Base-by-base conservation (phyloP, 2,329 filamentous ascomycete species). In the Penicillium sp. region DNA sequence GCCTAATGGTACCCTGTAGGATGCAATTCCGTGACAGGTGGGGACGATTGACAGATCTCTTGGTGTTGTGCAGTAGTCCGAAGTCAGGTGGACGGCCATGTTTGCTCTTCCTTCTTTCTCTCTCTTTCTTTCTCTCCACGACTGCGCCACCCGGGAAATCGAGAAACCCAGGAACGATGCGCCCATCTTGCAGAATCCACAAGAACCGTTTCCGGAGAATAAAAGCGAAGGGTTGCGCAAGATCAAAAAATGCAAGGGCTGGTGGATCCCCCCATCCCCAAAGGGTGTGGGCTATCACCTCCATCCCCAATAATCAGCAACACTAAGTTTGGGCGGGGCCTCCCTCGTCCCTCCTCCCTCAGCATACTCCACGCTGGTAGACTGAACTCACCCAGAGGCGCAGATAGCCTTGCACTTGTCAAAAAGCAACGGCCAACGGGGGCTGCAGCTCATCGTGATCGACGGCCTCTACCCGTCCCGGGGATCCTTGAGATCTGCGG, bases 401-500 rank as follows among this genome's bases (percentile, higher is more conserved):
- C 42, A 45, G 16, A 45, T 45, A 26, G 14, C 11, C 18, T 10
- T 5, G 28, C 6, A 3, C 24, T 18, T 28, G n/a, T 14, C 18
- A 29, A 26, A 34, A 13, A 18, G 45, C 16, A 34, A 48, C 21
- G 29, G 31, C 33, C 19, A 48, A 36, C 33, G 31, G 45, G 45
- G 45, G 14, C 48, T 55, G 52, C 58, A 47, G 39, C 50, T 55
- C 51, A 51, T 53, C 44, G 24, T 31, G 52, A 60, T 60, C 55
- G 42, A 51, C 54, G 21, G 5, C 29, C 33, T 50, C 18, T 58
- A 60, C 54, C 58, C 60, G 57, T 36, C 34, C 52, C 14, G 51
- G 52, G 46, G 47, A 63, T 63, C 56, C 50, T 31, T 51, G 52
- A 16, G 58, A 59, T 61, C 58, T 48, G 48, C 53, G 52, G 46